These are phyloP conservation scores for Colletotrichum liaoningense DNA, from an alignment of 2,329 filamentous ascomycete genomes.

Conservation along the genomic window DNA sequence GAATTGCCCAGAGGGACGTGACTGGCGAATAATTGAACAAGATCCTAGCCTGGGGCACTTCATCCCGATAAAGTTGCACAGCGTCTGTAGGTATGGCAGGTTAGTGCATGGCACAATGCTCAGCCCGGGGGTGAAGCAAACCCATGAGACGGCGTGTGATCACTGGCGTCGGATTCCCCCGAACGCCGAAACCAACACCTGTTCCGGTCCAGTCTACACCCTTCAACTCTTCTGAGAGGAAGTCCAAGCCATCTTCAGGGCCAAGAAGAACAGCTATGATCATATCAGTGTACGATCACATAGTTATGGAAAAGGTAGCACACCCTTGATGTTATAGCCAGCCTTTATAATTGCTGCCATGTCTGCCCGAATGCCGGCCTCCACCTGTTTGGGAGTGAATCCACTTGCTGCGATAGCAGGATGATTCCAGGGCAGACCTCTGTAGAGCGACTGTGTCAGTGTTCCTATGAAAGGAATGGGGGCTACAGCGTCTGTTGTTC, in stretches of 20 bases:
- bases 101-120: neutral
- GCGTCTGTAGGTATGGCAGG: neutral
- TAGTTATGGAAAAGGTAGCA: neutral
- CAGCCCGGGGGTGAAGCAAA: neutral
- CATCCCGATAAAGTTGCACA: slow-evolving; percentile 24
- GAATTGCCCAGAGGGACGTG: slow-evolving; percentile 24
- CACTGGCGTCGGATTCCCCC: slow-evolving; percentile 17
- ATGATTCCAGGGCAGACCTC: slow-evolving; percentile 31
- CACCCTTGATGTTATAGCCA: slow-evolving; percentile 31
- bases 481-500: too few relatives aligned
- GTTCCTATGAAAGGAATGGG: neutral
- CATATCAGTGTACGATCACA: neutral
- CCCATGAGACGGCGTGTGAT: slow-evolving; percentile 27
- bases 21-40: slow-evolving; percentile 30
- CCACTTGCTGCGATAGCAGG: slow-evolving; percentile 20
- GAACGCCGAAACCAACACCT: slow-evolving; percentile 30
- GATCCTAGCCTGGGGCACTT: slow-evolving; percentile 19
- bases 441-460: neutral
- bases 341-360: slow-evolving; percentile 21
- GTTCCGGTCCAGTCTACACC: slow-evolving; percentile 23
- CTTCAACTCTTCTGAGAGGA: slow-evolving; percentile 7
- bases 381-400: slow-evolving; percentile 26
- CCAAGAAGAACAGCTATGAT: slow-evolving; percentile 19
- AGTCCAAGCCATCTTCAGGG: slow-evolving; percentile 15
- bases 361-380: slow-evolving; percentile 24